A percentile compares a stretch with the other conserved stretches of the same genome.
Evolutionary conservation across 2,329 filamentous ascomycete species (phyloP).

Genomic region (Colletotrichum cereale): DNA sequence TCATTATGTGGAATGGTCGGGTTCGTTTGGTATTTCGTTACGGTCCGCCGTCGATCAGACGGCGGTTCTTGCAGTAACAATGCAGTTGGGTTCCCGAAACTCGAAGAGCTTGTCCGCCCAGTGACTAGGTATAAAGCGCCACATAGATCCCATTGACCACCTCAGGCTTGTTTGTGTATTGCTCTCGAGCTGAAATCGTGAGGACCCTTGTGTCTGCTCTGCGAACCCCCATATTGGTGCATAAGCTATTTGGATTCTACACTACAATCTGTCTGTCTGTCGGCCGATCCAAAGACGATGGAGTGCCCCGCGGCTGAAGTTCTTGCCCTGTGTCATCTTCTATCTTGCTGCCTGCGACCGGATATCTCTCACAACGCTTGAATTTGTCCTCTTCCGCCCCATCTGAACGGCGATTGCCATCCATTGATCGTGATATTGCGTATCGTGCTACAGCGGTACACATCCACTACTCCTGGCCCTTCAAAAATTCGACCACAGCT

Average conservation of each 20-base stretch:
- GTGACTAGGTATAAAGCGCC: conserved; percentile 2
- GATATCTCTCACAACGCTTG: no score
- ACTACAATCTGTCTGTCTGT: neutral
- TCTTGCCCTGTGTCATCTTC: neutral
- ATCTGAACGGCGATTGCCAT: no score
- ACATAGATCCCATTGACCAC: neutral
- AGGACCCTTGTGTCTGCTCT: neutral
- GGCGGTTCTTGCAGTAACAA: conserved; percentile 23
- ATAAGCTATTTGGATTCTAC: neutral
- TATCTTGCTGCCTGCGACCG: neutral
- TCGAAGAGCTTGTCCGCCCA: neutral
- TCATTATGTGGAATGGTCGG: conserved; percentile 38
- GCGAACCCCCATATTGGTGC: neutral
- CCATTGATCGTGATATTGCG: neutral
- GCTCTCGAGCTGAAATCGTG: neutral
- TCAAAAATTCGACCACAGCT: conserved; percentile 76
- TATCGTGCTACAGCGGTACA: neutral
- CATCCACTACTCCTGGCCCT: conserved; percentile 57
- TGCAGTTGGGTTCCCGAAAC: conserved; percentile 21
- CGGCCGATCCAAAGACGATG: neutral
- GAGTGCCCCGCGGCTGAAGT: neutral
- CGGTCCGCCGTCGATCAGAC: conserved; percentile 19
- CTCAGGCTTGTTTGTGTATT: no score
- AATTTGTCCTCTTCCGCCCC: neutral
- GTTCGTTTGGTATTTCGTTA: conserved; percentile 23